phyloP scores from a whole-genome alignment of 108 stramenopile species.

The Pseudonitzschia multiseries region DNA sequence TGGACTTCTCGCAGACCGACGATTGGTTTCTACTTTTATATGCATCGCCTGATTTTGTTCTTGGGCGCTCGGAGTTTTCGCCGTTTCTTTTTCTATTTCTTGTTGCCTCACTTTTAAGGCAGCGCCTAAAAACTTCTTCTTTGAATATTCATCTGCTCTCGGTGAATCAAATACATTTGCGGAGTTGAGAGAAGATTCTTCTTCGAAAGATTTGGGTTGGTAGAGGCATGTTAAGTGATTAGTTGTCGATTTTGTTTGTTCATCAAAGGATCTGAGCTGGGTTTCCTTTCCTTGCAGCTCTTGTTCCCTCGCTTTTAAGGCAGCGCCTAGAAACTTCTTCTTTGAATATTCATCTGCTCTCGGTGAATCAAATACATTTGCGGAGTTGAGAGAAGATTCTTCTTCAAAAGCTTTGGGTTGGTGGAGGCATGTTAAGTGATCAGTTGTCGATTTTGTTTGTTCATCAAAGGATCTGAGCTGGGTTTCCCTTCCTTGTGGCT shows the following conservation, averaged over 20 bases:
- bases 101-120: slow-evolving; percentile 9
- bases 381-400: background rate
- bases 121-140: background rate
- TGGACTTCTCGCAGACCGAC: background rate
- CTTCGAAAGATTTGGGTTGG: background rate
- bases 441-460: background rate
- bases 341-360: background rate
- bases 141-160: background rate
- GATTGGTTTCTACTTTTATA: background rate
- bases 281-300: background rate
- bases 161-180: slow-evolving; percentile 3
- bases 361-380: slow-evolving; percentile 1
- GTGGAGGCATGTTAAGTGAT: background rate
- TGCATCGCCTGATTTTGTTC: background rate
- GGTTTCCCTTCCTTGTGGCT: background rate
- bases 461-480: background rate
- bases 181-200: background rate
- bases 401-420: background rate
- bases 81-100: background rate
- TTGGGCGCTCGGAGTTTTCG: background rate
- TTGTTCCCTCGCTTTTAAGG: slow-evolving; percentile 8
- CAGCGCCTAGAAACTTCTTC: slow-evolving; percentile 3
- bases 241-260: background rate
- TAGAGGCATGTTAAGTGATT: background rate
- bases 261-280: background rate